Conservation (phyloP, 192 early-diverging fungal species). For the Podila horticola region DNA sequence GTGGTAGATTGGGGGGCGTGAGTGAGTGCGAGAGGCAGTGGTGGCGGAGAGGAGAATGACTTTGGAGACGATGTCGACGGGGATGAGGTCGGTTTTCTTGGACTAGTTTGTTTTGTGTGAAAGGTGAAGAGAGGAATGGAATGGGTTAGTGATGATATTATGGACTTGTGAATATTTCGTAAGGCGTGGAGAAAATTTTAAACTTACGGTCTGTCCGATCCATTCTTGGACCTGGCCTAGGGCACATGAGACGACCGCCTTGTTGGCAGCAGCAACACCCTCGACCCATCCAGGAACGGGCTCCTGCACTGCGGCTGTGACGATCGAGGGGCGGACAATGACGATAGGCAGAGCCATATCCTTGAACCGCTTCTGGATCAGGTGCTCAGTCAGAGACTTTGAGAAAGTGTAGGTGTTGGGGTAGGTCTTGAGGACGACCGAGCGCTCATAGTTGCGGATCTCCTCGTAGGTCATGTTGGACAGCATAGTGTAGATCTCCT, state of each 20-base stretch:
- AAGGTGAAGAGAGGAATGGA: neutral
- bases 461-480: constrained; percentile 38
- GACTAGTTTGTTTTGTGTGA: neutral
- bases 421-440: constrained; percentile 50
- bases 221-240: constrained; percentile 48
- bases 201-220: constrained; percentile 28
- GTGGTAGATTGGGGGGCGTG: constrained; percentile 29
- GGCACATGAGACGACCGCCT: constrained; percentile 32
- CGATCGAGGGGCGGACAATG: constrained; percentile 47
- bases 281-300: constrained; percentile 51
- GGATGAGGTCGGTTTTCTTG: constrained; percentile 35
- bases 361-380: constrained; percentile 53
- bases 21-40: constrained; percentile 12
- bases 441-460: constrained; percentile 38
- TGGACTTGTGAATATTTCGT: no score
- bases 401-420: constrained; percentile 58
- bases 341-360: constrained; percentile 36
- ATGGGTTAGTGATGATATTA: neutral
- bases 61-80: constrained; percentile 46
- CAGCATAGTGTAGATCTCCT: constrained; percentile 32
- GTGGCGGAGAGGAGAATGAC: constrained; percentile 43
- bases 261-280: constrained; percentile 41
- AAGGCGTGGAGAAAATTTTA: neutral
- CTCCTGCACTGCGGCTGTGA: constrained; percentile 24
- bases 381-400: constrained; percentile 58